A percentile compares a stretch with the other conserved stretches of the same genome.
Conservation (phyloP, 2,329 filamentous ascomycete species). For the Lasiodiplodia citricola region DNA sequence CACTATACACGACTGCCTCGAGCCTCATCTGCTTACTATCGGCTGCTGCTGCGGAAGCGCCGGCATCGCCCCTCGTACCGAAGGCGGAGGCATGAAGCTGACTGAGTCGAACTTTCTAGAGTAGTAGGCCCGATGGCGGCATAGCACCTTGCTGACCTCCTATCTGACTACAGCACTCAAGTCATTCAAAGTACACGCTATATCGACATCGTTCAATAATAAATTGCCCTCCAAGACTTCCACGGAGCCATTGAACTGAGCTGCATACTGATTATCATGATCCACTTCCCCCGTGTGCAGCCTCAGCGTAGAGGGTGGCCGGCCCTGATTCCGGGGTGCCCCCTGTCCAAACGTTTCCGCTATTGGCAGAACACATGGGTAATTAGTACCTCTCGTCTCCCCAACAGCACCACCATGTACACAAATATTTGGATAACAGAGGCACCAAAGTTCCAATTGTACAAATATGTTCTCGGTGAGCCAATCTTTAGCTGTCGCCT, state of each 20-base stretch:
- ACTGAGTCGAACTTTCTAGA: slow-evolving; percentile 12
- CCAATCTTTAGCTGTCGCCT: not conserved
- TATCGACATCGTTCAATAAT: not conserved
- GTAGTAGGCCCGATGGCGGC: slow-evolving; percentile 3
- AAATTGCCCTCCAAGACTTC: not conserved
- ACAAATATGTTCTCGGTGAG: not conserved
- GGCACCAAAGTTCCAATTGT: not conserved
- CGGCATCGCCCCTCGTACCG: not conserved
- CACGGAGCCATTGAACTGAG: not conserved
- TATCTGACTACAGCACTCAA: not conserved
- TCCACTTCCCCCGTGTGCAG: not conserved
- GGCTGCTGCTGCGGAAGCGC: not conserved
- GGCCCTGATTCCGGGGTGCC: not conserved
- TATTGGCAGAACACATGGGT: not conserved
- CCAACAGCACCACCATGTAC: not conserved
- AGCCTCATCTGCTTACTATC: not conserved
- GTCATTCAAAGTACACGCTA: not conserved
- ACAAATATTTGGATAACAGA: not conserved
- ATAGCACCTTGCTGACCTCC: not conserved
- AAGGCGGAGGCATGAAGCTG: slow-evolving; percentile 1
- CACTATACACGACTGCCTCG: too few relatives aligned
- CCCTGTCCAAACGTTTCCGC: not conserved
- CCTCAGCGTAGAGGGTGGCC: not conserved
- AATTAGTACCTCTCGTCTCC: not conserved
- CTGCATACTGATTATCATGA: not conserved